Evolutionary conservation across 352 stramenopile species (phyloP).

Genomic region (Phytophthora pini): DNA sequence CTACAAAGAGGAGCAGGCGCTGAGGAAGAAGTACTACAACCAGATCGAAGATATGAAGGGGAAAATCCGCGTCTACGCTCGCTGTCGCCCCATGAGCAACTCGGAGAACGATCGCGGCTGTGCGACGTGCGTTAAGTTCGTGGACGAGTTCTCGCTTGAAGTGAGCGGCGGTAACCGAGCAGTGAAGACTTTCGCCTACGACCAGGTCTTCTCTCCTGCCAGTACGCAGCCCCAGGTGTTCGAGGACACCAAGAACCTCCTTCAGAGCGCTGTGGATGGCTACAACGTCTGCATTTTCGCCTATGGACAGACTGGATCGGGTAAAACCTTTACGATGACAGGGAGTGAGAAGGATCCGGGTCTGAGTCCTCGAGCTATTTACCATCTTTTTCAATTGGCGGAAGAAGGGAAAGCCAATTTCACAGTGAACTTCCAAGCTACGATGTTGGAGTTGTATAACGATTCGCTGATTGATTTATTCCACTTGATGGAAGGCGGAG

Average conservation of each 20-base stretch:
- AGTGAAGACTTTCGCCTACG: conserved; percentile 90
- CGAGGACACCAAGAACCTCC: conserved; percentile 92
- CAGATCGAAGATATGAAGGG: conserved; percentile 97
- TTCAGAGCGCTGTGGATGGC: conserved; percentile 91
- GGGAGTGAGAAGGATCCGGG: conserved; percentile 73
- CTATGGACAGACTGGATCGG: conserved; percentile 93
- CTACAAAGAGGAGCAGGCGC: conserved; percentile 88
- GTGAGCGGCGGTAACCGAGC: conserved; percentile 75
- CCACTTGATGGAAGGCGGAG: conserved; percentile 72
- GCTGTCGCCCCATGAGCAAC: conserved; percentile 90
- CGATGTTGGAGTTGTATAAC: conserved; percentile 95
- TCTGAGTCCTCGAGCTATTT: conserved; percentile 87
- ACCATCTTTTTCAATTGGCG: conserved; percentile 84
- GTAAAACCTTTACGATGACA: conserved; percentile 96
- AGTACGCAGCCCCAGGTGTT: conserved; percentile 89
- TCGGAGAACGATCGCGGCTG: conserved; percentile 89
- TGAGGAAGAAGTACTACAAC: conserved; percentile 97
- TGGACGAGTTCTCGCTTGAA: conserved; percentile 89
- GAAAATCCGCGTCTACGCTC: conserved; percentile 94
- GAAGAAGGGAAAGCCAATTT: conserved; percentile 60
- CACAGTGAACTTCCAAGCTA: conserved; percentile 78
- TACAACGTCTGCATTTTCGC: conserved; percentile 95
- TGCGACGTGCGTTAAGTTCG: conserved; percentile 63
- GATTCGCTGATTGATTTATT: conserved; percentile 92
- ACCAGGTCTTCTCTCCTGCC: conserved; percentile 88